phyloP scores from a whole-genome alignment of 2,329 filamentous ascomycete species.

The Verticillium dahliae region DNA sequence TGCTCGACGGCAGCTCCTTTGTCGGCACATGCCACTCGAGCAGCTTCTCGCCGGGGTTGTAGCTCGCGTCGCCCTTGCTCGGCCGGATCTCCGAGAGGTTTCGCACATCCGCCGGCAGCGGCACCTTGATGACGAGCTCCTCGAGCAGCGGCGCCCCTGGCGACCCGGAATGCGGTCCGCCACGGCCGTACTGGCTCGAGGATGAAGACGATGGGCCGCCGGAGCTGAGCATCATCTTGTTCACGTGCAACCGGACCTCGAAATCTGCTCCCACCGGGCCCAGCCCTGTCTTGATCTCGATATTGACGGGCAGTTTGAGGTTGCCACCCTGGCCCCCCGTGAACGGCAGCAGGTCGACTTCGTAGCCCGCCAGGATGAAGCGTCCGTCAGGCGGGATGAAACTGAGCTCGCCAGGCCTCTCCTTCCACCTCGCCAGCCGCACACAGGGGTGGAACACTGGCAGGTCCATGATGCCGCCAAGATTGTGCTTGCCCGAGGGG shows the following conservation, averaged over 20 bases:
- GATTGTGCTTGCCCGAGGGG: conserved; percentile 71
- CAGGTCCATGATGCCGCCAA: conserved; percentile 70
- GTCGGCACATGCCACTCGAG: conserved; percentile 79
- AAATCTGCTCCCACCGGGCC: conserved; percentile 76
- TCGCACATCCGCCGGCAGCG: conserved; percentile 70
- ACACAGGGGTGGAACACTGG: conserved; percentile 97
- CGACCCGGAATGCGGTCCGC: conserved; percentile 42
- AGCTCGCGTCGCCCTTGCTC: conserved; percentile 76
- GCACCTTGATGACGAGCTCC: conserved; percentile 70
- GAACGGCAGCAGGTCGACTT: conserved; percentile 80
- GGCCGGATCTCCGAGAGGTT: conserved; percentile 79
- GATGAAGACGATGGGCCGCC: conserved; percentile 27
- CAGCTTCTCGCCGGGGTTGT: conserved; percentile 62
- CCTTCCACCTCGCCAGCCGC: conserved; percentile 80
- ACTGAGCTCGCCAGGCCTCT: conserved; percentile 83
- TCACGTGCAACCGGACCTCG: conserved; percentile 72
- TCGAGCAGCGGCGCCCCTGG: conserved; percentile 60
- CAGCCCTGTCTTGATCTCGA: conserved; percentile 76
- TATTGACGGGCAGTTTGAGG: conserved; percentile 72
- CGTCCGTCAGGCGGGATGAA: conserved; percentile 93
- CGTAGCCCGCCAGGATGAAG: conserved; percentile 90
- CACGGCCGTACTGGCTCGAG: conserved; percentile 32
- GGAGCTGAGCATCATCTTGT: conserved; percentile 50
- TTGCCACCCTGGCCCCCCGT: conserved; percentile 51
- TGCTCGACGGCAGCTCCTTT: conserved; percentile 65